Conservation (phyloP, 1,139 yeast species). For the Kurtzmaniella quercitrusa region DNA sequence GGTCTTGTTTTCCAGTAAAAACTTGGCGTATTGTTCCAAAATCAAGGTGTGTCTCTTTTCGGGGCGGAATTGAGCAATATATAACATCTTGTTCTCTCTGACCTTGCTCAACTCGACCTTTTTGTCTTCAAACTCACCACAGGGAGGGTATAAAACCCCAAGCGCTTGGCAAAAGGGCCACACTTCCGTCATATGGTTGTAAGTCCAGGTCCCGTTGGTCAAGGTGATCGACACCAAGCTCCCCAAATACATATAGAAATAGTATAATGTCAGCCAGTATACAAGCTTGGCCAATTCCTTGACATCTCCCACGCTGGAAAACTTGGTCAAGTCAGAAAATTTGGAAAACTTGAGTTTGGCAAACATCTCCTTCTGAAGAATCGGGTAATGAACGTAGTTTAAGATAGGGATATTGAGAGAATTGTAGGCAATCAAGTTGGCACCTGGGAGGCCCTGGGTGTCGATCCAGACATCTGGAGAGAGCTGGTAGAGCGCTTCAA, state of each 20-base stretch:
- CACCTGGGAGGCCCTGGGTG: slow-evolving; percentile 90
- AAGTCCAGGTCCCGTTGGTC: slow-evolving; percentile 92
- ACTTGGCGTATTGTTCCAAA: slow-evolving; percentile 56
- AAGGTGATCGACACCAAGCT: slow-evolving; percentile 60
- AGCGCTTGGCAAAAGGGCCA: slow-evolving; percentile 48
- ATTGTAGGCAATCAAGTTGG: slow-evolving; percentile 52
- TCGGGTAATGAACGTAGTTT: slow-evolving; percentile 91
- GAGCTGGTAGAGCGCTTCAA: slow-evolving; percentile 65
- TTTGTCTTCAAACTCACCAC: slow-evolving; percentile 37
- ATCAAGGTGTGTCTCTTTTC: slow-evolving; percentile 86
- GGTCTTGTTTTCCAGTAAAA: slow-evolving; percentile 25
- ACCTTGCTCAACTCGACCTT: slow-evolving; percentile 7
- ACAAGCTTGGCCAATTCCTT: slow-evolving; percentile 41
- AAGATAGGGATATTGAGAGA: slow-evolving; percentile 67
- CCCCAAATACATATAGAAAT: slow-evolving; percentile 65
- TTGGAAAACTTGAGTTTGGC: slow-evolving; percentile 44
- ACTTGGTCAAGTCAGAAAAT: slow-evolving; percentile 10
- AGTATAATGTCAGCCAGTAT: slow-evolving; percentile 70
- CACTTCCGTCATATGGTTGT: slow-evolving; percentile 58
- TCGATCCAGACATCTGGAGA: slow-evolving; percentile 93
- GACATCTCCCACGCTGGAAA: slow-evolving; percentile 15
- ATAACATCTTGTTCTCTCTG: slow-evolving; percentile 59
- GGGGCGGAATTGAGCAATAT: slow-evolving; percentile 91
- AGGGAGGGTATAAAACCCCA: slow-evolving; percentile 76
- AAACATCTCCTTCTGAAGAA: slow-evolving; percentile 84